Conservation (phyloP, 1,139 yeast genomes). For the Kazachstania sp. region DNA sequence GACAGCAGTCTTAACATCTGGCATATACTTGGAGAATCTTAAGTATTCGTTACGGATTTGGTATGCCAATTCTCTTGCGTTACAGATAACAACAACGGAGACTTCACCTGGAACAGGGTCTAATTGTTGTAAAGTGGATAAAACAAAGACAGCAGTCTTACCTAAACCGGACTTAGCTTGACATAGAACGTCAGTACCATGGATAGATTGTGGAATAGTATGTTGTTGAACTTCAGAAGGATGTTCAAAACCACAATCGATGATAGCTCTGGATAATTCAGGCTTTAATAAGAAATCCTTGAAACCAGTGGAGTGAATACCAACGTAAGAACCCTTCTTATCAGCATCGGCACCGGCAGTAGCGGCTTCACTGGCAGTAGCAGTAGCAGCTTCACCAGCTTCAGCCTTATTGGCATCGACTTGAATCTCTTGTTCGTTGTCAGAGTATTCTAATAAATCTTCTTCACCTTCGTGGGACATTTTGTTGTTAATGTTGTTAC, state of each 20-base stretch:
- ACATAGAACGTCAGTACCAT: conserved; percentile 95
- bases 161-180: conserved; percentile 99
- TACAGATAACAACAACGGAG: conserved; percentile 89
- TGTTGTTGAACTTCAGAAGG: conserved; percentile 99
- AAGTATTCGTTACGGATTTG: conserved; percentile 97
- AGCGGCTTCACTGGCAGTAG: conserved; percentile 25
- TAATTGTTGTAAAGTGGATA: conserved; percentile 91
- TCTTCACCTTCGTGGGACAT: conserved; percentile 84
- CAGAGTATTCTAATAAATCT: conserved; percentile 97
- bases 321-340: conserved; percentile 95
- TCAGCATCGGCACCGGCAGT: conserved; percentile 44
- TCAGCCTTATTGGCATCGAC: conserved; percentile 54
- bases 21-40: conserved; percentile 97
- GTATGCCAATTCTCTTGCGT: conserved; percentile 97
- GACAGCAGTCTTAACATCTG: conserved; percentile 93
- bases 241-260: conserved; percentile 99
- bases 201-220: conserved; percentile 95
- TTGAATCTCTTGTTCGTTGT: conserved; percentile 89
- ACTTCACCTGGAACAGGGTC: conserved; percentile 98
- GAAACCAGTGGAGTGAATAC: conserved; percentile 97
- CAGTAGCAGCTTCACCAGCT: conserved; percentile 25
- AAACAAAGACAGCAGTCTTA: conserved; percentile 96
- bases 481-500: too few species aligned
- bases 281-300: conserved; percentile 95
- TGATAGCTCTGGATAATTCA: conserved; percentile 92